Evolutionary conservation across 2,329 filamentous ascomycete species (phyloP).

Genomic region (Cadophora luteo-olivacea): DNA sequence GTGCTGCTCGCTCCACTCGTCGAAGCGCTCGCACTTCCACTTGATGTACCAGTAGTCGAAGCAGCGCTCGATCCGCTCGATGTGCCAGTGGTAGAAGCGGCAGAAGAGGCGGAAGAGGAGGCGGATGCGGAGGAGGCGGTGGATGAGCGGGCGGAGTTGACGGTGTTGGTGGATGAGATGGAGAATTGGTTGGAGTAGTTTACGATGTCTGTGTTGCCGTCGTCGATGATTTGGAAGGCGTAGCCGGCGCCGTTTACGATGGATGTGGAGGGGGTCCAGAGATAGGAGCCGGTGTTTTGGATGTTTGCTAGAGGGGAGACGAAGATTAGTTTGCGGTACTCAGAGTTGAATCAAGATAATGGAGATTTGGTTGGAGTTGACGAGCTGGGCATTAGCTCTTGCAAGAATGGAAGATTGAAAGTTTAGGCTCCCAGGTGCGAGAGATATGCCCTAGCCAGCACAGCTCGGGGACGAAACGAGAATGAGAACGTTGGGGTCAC

Average conservation of each 20-base stretch:
- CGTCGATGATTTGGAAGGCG: slow-evolving; percentile 39
- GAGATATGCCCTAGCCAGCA: background rate
- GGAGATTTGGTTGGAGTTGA: too few species aligned
- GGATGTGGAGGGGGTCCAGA: slow-evolving; percentile 35
- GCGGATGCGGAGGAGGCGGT: slow-evolving; percentile 6
- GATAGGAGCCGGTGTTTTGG: slow-evolving; percentile 35
- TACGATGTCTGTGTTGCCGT: slow-evolving; percentile 32
- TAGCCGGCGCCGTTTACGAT: slow-evolving; percentile 33
- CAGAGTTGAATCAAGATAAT: too few species aligned
- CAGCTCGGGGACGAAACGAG: background rate
- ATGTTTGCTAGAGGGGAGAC: slow-evolving; percentile 27
- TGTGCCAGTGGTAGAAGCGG: background rate
- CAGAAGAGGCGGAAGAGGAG: background rate
- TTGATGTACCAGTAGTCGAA: background rate
- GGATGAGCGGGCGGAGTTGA: background rate
- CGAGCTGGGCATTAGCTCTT: too few species aligned
- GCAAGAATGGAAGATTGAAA: too few species aligned
- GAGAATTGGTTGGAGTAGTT: slow-evolving; percentile 41
- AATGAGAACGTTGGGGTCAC: slow-evolving; percentile 20
- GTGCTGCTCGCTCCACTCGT: slow-evolving; percentile 21
- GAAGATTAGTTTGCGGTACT: background rate
- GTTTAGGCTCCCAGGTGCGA: background rate
- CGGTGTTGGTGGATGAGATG: slow-evolving; percentile 36
- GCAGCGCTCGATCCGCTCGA: background rate
- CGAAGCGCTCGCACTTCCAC: background rate